Evolutionary conservation across 176 grass and related monocot species (phyloP), one percentile per base, ranked within the genome.

Genomic region (Musa acuminata): DNA sequence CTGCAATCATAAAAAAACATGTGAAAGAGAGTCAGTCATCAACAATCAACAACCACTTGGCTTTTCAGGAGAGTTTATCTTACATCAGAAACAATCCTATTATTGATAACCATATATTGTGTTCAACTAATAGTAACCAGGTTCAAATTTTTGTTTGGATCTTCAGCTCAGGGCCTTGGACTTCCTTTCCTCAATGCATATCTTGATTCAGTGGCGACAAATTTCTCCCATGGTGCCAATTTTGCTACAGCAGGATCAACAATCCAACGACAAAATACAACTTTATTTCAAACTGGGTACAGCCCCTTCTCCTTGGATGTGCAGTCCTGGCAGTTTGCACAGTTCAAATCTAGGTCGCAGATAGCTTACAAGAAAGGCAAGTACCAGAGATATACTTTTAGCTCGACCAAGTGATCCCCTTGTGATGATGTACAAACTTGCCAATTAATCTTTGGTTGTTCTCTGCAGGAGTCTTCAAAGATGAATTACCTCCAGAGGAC

Each of bases 271-370:
- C 86, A 91, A 69, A 99, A 99, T 49, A 79, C 75, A 16, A 91
- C 90, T 8, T 49, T 99, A 29, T 94, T 94, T 67, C 43, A 87
- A 69, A 85, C 84, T 35, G 95, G 95, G 8, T 94, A 76, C 78
- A 99, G 95, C 53, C 95, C 95, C 62, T 84, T 99, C 77, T 91
- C 90, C 52, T 62, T 99, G 64, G 91, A 94, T 60, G 91, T 99
- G 7, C 91, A 99, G 78, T 89, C 83, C 24, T 99, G 91, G 88
- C 84, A 99, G 22, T 94, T 91, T 43, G 79, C 84, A 6, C 95
- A 94, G 63, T 99, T 99, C 88, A 84, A 51, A 70, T 51, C 67
- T 2, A 79, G 93, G 77, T 92, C 89, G 48, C 83, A 92, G 55
- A 80, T 79, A 43, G 85, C 83, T 59, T 90, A 81, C 55, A 75